Conservation (phyloP, 2,329 filamentous ascomycete genomes). For the Pestalotiopsis sp. region DNA sequence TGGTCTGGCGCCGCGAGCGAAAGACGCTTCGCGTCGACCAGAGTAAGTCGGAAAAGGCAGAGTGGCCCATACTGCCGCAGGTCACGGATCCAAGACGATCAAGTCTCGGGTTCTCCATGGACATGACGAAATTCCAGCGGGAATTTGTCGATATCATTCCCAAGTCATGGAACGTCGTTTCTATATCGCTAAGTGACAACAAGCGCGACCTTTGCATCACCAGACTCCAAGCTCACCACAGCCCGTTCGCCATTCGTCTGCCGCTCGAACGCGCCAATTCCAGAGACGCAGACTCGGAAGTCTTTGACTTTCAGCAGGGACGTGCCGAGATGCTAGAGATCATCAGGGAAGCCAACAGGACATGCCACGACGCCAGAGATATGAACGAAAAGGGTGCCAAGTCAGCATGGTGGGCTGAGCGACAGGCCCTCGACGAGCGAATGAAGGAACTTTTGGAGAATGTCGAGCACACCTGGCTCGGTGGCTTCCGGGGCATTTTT, state of each 20-base stretch:
- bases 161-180: constrained; percentile 80
- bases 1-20: constrained; percentile 68
- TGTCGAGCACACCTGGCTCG: constrained; percentile 92
- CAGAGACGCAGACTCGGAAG: constrained; percentile 74
- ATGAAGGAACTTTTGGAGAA: constrained; percentile 79
- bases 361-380: constrained; percentile 73
- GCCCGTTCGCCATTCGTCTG: constrained; percentile 84
- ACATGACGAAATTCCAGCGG: constrained; percentile 69
- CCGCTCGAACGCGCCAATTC: constrained; percentile 83
- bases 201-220: constrained; percentile 85
- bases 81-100: constrained; percentile 35
- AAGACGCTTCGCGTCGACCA: constrained; percentile 50
- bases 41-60: constrained; percentile 34
- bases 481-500: constrained; percentile 94
- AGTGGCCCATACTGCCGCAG: constrained; percentile 38
- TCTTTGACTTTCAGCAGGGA: constrained; percentile 83
- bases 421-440: constrained; percentile 77
- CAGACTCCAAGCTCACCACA: constrained; percentile 74
- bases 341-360: constrained; percentile 79
- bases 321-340: constrained; percentile 81
- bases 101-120: constrained; percentile 50
- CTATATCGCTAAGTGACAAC: constrained; percentile 80
- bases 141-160: constrained; percentile 89
- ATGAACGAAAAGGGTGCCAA: constrained; percentile 76
- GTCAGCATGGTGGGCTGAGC: constrained; percentile 85